phyloP scores from a whole-genome alignment of 345 rosid genomes.

The Melaleuca alternifolia region DNA sequence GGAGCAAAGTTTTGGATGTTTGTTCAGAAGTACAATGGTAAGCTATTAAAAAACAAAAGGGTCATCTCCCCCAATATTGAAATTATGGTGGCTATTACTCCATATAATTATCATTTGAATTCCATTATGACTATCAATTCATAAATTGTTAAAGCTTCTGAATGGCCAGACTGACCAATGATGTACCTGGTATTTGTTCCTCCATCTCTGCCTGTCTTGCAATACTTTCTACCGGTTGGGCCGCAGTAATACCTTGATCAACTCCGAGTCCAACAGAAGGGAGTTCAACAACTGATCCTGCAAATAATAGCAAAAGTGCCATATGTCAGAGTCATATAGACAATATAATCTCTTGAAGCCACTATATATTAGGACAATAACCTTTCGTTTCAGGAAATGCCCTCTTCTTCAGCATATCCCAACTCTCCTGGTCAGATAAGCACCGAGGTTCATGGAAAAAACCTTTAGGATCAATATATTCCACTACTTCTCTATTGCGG shows the following conservation, averaged over 20 bases:
- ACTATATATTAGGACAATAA: too few relatives aligned
- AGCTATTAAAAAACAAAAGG: too few relatives aligned
- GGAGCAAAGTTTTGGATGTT: too few relatives aligned
- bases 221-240: neutral
- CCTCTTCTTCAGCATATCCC: slow-evolving; percentile 26
- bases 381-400: slow-evolving; percentile 10
- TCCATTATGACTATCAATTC: too few relatives aligned
- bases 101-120: too few relatives aligned
- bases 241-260: neutral
- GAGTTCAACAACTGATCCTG: fast-evolving
- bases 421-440: slow-evolving; percentile 19
- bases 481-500: slow-evolving; percentile 18
- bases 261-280: fast-evolving
- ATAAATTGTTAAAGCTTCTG: too few relatives aligned
- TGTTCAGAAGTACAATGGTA: too few relatives aligned
- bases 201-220: fast-evolving
- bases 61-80: too few relatives aligned
- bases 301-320: fast-evolving
- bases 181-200: neutral
- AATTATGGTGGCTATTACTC: too few relatives aligned
- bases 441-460: slow-evolving; percentile 1
- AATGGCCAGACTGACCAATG: neutral
- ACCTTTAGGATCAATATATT: slow-evolving; percentile 3
- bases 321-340: neutral
- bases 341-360: neutral